Percentiles rank a stretch among this genome's conserved stretches.
Evolutionary conservation across 169 alveolate genomes (phyloP).

Genomic region (Cryptosporidium parvum): DNA sequence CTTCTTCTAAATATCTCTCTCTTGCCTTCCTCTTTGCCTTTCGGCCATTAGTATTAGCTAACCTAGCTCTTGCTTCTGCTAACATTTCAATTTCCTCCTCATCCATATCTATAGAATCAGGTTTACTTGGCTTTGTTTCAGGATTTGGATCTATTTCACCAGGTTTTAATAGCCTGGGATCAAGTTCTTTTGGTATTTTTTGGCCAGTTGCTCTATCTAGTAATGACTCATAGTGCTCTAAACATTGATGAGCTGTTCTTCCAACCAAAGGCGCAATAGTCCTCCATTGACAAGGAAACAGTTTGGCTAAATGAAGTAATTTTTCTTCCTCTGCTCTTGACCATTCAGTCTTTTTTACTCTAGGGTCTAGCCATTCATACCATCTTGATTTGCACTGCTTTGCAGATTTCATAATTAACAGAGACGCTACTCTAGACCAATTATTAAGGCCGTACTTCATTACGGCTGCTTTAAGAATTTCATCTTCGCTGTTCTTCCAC

Average conservation of each 20-base stretch:
- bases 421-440: constrained; percentile 99
- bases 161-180: constrained; percentile 96
- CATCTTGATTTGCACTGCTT: constrained; percentile 99
- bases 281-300: constrained; percentile 99
- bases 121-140: constrained; percentile 99
- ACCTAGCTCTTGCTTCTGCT: constrained; percentile 99
- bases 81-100: constrained; percentile 99
- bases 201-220: constrained; percentile 98
- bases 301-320: constrained; percentile 97
- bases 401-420: constrained; percentile 98
- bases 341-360: constrained; percentile 99
- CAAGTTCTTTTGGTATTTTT: constrained; percentile 86
- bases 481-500: constrained; percentile 99
- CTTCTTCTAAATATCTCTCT: constrained; percentile 97
- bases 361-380: constrained; percentile 95
- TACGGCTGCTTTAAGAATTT: constrained; percentile 99
- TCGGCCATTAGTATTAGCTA: constrained; percentile 99
- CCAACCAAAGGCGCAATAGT: constrained; percentile 99
- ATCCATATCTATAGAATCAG: constrained; percentile 97
- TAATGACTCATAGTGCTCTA: constrained; percentile 97
- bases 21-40: constrained; percentile 99
- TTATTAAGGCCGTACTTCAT: constrained; percentile 99
- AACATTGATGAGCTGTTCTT: constrained; percentile 99
- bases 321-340: constrained; percentile 99
- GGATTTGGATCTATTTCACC: constrained; percentile 99